These are phyloP conservation scores for Hyaloscypha variabilis DNA, from an alignment of 495 filamentous ascomycete genomes.

Conservation along the genomic window DNA sequence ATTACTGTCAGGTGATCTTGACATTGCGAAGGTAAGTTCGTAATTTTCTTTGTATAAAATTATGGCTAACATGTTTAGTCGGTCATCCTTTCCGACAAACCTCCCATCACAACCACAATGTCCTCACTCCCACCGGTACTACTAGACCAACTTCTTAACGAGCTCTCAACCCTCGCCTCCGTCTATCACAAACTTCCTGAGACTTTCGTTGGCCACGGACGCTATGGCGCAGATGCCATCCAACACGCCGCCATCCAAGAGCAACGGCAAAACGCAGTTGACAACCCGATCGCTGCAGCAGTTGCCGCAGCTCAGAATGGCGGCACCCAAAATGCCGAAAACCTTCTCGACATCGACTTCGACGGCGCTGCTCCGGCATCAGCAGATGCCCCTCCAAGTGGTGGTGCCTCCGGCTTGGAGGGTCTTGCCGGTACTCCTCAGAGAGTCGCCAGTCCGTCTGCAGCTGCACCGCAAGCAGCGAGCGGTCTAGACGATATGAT, in stretches of 20 bases:
- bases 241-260: conserved; percentile 96
- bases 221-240: conserved; percentile 91
- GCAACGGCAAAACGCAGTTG: conserved; percentile 85
- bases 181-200: conserved; percentile 99
- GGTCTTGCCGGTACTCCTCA: conserved; percentile 79
- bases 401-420: conserved; percentile 67
- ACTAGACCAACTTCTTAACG: conserved; percentile 82
- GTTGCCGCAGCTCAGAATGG: conserved; percentile 68
- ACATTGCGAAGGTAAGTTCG: conserved; percentile 71
- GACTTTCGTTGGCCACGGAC: conserved; percentile 93
- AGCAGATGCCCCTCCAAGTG: conserved; percentile 66
- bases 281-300: conserved; percentile 91
- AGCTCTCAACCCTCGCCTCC: conserved; percentile 94
- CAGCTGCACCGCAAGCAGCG: conserved; percentile 40
- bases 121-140: conserved; percentile 79
- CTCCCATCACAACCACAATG: conserved; percentile 91
- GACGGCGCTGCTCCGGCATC: conserved; percentile 92
- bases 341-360: conserved; percentile 97
- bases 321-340: conserved; percentile 77
- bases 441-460: conserved; percentile 67
- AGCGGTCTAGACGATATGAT: conserved; percentile 89
- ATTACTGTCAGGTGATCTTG: conserved; percentile 87
- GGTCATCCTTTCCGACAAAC: conserved; percentile 92
- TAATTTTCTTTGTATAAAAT: not conserved
- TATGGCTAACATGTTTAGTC: conserved; percentile 52